phyloP scores from a whole-genome alignment of 2,329 filamentous ascomycete species.

The Iodosphaeria phyllophila region DNA sequence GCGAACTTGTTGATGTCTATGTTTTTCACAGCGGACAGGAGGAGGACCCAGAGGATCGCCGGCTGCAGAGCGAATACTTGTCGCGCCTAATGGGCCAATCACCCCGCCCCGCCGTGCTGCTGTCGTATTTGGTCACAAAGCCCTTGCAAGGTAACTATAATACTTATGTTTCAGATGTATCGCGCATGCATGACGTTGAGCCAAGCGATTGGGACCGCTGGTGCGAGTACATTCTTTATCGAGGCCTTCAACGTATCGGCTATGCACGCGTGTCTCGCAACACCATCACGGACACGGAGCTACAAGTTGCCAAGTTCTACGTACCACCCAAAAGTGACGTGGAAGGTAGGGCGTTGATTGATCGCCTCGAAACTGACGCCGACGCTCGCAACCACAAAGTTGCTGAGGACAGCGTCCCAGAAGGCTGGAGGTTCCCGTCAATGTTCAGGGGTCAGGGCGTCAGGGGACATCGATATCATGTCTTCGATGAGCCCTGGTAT shows the following conservation, averaged over 20 bases:
- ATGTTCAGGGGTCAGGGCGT: constrained; percentile 76
- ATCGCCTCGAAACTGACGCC: constrained; percentile 15
- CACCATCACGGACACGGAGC: constrained; percentile 91
- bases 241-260: constrained; percentile 65
- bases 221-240: constrained; percentile 98
- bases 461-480: constrained; percentile 80
- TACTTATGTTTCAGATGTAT: constrained; percentile 70
- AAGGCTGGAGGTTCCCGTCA: constrained; percentile 65
- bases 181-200: constrained; percentile 92
- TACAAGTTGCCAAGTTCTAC: constrained; percentile 91
- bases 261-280: constrained; percentile 79
- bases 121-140: constrained; percentile 84
- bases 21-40: constrained; percentile 98
- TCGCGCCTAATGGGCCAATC: constrained; percentile 74
- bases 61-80: constrained; percentile 73
- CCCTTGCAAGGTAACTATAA: constrained; percentile 92
- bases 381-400: constrained; percentile 41
- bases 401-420: constrained; percentile 54
- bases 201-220: constrained; percentile 86
- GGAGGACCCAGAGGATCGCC: constrained; percentile 81
- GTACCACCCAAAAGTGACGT: constrained; percentile 56
- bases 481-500: constrained; percentile 83
- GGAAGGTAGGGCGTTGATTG: constrained; percentile 28
- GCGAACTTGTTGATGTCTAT: constrained; percentile 76
- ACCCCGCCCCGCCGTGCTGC: constrained; percentile 61